phyloP scores from a whole-genome alignment of 106 monocot species.

The Agapanthus africanus region DNA sequence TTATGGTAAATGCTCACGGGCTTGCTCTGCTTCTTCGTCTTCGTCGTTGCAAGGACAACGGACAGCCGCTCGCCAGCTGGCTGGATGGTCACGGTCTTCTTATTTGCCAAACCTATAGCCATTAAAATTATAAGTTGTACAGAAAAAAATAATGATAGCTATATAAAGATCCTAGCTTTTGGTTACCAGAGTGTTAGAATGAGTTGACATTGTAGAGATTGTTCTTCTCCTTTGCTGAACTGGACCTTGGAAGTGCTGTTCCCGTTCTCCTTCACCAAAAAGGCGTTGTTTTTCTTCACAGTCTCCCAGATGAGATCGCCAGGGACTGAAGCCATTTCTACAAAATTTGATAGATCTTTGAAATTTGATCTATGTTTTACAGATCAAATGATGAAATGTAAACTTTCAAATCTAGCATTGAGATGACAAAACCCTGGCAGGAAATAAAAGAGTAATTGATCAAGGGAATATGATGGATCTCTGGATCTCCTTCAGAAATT shows the following conservation, averaged over 20 bases:
- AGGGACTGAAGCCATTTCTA: slow-evolving; percentile 51
- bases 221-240: slow-evolving; percentile 70
- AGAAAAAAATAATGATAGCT: no score
- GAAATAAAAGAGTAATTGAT: no score
- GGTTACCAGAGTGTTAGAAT: slow-evolving; percentile 65
- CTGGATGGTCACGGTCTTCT: slow-evolving; percentile 50
- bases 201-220: slow-evolving; percentile 71
- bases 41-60: slow-evolving; percentile 37
- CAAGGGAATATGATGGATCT: no score
- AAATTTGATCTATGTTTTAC: no score
- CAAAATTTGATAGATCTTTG: no score
- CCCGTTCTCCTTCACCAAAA: slow-evolving; percentile 68
- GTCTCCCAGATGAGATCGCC: slow-evolving; percentile 68
- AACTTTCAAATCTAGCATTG: no score
- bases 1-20: slow-evolving; percentile 26
- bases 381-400: no score
- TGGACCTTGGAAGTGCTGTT: slow-evolving; percentile 62
- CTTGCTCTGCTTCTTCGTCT: slow-evolving; percentile 57
- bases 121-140: no score
- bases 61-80: slow-evolving; percentile 40
- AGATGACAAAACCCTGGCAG: no score
- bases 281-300: slow-evolving; percentile 64
- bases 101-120: slow-evolving; percentile 55
- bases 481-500: no score
- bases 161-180: no score